Base-by-base conservation (phyloP, 352 stramenopile species). In the Globisporangium paddicum region DNA sequence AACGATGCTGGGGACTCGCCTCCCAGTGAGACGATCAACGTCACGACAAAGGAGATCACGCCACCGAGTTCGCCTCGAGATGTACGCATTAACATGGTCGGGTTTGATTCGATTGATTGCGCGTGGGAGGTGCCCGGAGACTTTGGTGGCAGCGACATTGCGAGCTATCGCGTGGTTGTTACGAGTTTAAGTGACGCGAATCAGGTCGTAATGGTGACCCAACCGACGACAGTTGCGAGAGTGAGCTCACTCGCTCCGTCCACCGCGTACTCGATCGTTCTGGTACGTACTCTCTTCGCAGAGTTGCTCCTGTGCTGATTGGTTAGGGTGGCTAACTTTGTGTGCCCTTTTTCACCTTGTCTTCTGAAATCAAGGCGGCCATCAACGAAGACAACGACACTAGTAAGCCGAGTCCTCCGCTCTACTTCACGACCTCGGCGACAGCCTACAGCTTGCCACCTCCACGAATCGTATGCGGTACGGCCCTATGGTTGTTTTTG, bases 1-100 rank as follows among this genome's bases (percentile, higher is more conserved):
- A 90, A 84, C 49, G 52, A 68, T 0, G 18, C 77, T 4, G 79
- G 79, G 4, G 30, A 63, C 3, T 90, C 81, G 0, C 54, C 52
- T 16, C 9, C 45, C 0, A 81, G 72, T 14, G 28, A 10, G 0
- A 54, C 58, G 0, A 2, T 82, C 0, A 37, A 7, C 2, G 69
- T 66, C 1, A 61, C 47, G 16, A 88, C 80, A 14, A 49, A 40
- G 1, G 55, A 34, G 8, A 28, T 73, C 5, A 75, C 69, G 0
- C 26, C 55, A 3, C 77, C 73, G 2, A 77, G 65, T 7, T n/a
- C 58, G 0, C 81, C 77, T 0, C 55, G 54, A 1, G 74, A 82
- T 5, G 8, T 71, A 0, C 35, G 21, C 5, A 69, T 89, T 38
- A 3, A 60, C 2, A 63, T 55, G 10, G 68, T 87, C 14, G 66